Evolutionary conservation across 148 eudicot species (phyloP).

Genomic region (Oxyria digyna): DNA sequence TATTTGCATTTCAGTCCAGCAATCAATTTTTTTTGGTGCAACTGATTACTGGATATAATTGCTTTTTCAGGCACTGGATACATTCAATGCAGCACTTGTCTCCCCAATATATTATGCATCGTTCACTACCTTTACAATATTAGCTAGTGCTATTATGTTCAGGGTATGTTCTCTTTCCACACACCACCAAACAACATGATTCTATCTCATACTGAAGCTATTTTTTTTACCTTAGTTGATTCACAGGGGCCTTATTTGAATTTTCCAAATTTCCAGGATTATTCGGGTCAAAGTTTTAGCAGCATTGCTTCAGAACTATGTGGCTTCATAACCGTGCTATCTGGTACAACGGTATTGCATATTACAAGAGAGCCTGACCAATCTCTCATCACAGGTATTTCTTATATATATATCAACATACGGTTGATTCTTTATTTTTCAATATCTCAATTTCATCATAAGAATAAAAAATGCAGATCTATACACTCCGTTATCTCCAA

Average conservation of each 20-base stretch:
- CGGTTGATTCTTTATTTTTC: too few relatives aligned
- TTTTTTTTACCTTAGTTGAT: background rate
- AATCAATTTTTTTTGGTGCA: background rate
- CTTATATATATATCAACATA: background rate
- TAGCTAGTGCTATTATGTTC: conserved; percentile 48
- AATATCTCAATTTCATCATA: background rate
- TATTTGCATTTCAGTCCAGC: background rate
- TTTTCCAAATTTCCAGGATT: conserved; percentile 22
- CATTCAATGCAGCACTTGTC: conserved; percentile 35
- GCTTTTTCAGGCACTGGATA: conserved; percentile 32
- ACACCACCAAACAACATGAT: background rate
- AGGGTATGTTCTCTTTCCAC: conserved; percentile 18
- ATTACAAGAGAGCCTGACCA: conserved; percentile 37
- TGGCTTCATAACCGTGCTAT: conserved; percentile 36
- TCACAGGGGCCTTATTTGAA: background rate
- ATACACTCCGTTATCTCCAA: conserved; percentile 37
- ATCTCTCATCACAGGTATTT: conserved; percentile 31
- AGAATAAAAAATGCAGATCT: conserved; percentile 15
- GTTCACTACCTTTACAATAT: conserved; percentile 36
- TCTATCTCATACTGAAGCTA: background rate
- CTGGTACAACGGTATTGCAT: conserved; percentile 34
- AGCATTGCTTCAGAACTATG: conserved; percentile 37
- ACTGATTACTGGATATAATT: background rate
- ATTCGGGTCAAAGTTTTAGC: conserved; percentile 38
- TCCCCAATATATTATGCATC: conserved; percentile 40